phyloP scores from a whole-genome alignment of 2,329 filamentous ascomycete species.

The Scedosporium dehoogii region DNA sequence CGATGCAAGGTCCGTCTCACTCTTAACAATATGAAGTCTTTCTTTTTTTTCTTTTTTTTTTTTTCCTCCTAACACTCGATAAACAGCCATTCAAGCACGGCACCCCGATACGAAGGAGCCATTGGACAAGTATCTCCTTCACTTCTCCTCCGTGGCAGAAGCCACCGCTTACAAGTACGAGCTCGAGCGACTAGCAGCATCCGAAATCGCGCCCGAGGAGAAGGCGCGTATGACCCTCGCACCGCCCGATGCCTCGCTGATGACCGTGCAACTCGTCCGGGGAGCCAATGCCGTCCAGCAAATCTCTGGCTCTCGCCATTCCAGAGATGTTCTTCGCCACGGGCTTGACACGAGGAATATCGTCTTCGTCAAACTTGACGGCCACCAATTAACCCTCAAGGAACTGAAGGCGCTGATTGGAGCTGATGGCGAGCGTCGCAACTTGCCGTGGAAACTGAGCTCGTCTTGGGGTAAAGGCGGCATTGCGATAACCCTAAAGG shows the following conservation, averaged over 20 bases:
- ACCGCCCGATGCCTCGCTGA: conserved; percentile 9
- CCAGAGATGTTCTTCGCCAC: conserved; percentile 5
- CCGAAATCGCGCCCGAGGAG: background rate
- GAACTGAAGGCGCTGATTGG: conserved; percentile 26
- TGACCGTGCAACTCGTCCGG: conserved; percentile 10
- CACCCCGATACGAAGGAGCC: conserved; percentile 53
- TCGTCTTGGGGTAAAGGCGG: conserved; percentile 9
- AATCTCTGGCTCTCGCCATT: conserved; percentile 7
- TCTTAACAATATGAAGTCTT: background rate
- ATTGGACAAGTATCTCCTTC: conserved; percentile 55
- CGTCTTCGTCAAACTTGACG: conserved; percentile 20
- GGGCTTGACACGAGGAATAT: conserved; percentile 15
- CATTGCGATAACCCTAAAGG: conserved; percentile 6
- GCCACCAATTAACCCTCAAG: conserved; percentile 17
- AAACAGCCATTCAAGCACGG: conserved; percentile 51
- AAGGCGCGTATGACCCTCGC: conserved; percentile 9
- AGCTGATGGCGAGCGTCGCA: conserved; percentile 30
- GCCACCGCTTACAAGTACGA: conserved; percentile 48
- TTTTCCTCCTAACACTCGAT: background rate
- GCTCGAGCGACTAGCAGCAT: conserved; percentile 19
- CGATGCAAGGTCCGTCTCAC: conserved; percentile 40
- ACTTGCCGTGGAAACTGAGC: conserved; percentile 14
- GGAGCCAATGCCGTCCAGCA: conserved; percentile 5
- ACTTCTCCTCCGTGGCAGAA: conserved; percentile 52
- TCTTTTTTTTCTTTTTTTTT: background rate